Evolutionary conservation across 805 yeast species (phyloP).

Genomic region (Ogataea henricii): DNA sequence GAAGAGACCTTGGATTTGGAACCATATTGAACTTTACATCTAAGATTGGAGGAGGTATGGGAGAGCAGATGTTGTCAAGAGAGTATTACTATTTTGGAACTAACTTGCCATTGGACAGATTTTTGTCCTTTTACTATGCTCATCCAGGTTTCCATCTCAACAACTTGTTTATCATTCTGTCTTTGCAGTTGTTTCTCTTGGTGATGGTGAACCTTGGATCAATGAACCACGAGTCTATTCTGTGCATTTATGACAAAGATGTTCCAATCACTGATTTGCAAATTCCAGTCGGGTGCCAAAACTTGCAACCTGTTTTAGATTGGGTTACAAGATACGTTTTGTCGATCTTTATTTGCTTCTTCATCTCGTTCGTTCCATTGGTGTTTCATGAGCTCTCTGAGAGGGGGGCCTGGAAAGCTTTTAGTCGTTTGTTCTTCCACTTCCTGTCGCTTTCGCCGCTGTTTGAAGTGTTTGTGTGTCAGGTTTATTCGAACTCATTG

Average conservation of each 20-base stretch:
- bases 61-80: constrained; percentile 89
- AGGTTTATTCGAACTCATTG: constrained; percentile 81
- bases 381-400: constrained; percentile 86
- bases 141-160: constrained; percentile 96
- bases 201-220: constrained; percentile 80
- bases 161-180: constrained; percentile 81
- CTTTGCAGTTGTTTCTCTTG: constrained; percentile 85
- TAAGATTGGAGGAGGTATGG: constrained; percentile 98
- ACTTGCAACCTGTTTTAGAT: constrained; percentile 78
- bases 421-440: constrained; percentile 70
- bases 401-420: constrained; percentile 78
- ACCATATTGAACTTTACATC: constrained; percentile 92
- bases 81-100: constrained; percentile 93
- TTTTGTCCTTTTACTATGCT: constrained; percentile 91
- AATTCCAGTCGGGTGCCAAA: constrained; percentile 81
- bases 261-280: constrained; percentile 73
- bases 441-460: constrained; percentile 81
- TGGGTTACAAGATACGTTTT: constrained; percentile 90
- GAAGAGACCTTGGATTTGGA: constrained; percentile 91
- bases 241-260: constrained; percentile 66
- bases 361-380: constrained; percentile 86
- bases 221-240: constrained; percentile 66
- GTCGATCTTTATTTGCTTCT: constrained; percentile 89
- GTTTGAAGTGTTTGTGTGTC: constrained; percentile 94
- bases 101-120: constrained; percentile 83